Evolutionary conservation across 108 stramenopile species (phyloP).

Genomic region (Hondaea fermentalgiana): DNA sequence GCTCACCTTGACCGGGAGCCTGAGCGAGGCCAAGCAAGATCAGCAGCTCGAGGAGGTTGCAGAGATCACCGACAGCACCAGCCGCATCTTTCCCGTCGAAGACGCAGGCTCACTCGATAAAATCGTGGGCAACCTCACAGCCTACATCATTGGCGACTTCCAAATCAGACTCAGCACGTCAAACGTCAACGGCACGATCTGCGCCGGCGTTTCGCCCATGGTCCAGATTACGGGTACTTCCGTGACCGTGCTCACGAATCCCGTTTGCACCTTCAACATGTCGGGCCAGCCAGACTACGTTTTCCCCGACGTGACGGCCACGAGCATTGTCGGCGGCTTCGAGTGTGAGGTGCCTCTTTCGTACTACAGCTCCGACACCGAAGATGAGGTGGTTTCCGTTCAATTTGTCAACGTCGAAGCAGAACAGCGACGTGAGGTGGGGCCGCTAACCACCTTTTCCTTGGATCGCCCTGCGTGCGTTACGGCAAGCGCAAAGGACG

Average conservation of each 20-base stretch:
- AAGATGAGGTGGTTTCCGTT: background rate
- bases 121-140: background rate
- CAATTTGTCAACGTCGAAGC: background rate
- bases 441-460: background rate
- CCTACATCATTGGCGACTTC: background rate
- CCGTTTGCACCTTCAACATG: background rate
- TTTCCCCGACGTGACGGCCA: background rate
- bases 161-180: background rate
- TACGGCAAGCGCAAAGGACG: background rate
- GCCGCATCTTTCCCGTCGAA: background rate
- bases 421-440: background rate
- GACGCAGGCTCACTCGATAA: background rate
- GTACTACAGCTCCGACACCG: background rate
- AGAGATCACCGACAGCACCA: background rate
- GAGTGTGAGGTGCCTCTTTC: background rate
- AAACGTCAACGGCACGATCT: background rate
- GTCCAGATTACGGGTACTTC: background rate
- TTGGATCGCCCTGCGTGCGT: background rate
- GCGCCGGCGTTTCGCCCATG: background rate
- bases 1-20: background rate
- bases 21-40: background rate
- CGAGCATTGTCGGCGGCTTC: background rate
- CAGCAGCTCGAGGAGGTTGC: background rate
- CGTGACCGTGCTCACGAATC: background rate
- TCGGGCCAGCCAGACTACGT: background rate